phyloP scores from a whole-genome alignment of 2,329 filamentous ascomycete species.

The Monosporascus cannonballus region DNA sequence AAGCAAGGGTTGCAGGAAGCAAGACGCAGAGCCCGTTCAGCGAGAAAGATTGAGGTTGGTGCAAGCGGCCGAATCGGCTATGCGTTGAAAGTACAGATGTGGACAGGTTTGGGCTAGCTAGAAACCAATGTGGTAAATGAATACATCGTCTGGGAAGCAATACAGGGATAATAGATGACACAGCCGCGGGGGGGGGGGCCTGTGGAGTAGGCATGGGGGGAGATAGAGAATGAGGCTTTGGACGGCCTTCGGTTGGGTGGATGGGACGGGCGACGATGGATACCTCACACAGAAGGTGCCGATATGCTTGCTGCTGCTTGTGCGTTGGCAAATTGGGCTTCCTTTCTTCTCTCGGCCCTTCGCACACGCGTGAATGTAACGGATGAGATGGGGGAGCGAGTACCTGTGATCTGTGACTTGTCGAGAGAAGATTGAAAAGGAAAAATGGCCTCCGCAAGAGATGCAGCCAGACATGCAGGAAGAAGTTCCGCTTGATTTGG shows the following conservation, averaged over 20 bases:
- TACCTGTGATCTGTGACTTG: neutral
- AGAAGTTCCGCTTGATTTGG: neutral
- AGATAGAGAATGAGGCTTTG: slow-evolving; percentile 15
- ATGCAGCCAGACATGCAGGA: neutral
- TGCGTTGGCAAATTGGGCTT: neutral
- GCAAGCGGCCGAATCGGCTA: slow-evolving; percentile 11
- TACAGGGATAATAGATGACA: neutral
- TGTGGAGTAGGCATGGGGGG: neutral
- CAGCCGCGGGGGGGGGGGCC: neutral
- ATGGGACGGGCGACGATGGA: neutral
- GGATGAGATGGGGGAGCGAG: neutral
- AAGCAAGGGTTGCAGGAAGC: neutral
- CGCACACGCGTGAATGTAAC: neutral
- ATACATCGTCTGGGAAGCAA: neutral
- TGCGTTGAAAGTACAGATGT: neutral
- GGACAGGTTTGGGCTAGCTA: neutral
- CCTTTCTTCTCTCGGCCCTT: neutral
- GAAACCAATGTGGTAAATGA: neutral
- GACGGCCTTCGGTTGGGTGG: slow-evolving; percentile 8
- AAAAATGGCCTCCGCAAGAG: neutral
- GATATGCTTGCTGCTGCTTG: neutral
- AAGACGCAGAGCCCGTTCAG: neutral
- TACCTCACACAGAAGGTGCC: neutral
- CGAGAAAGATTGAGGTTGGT: slow-evolving; percentile 4
- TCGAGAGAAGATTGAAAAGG: neutral